Base-by-base conservation (phyloP, 164 flowering plant genomes). In the Vitis labrusca region DNA sequence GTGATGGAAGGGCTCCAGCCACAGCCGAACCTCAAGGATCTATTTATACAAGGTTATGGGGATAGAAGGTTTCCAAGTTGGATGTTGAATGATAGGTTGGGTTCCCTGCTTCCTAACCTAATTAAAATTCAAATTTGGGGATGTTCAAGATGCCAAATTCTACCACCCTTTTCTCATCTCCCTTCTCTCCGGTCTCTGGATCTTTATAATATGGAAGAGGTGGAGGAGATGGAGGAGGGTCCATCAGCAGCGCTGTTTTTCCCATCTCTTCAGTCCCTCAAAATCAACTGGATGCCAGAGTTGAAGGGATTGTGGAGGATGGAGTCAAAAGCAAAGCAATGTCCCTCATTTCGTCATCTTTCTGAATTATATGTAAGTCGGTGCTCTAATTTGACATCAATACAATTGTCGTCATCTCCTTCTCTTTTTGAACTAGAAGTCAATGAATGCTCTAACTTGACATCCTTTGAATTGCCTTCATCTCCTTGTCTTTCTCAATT, bases 301-400 rank as follows among this genome's bases (percentile, higher is more conserved):
- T 29, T 61, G 64, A 37, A 37, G 64, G 64, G 64, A 61, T 37
- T 13, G 50, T 13, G n/a, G 64, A 32, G 50, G n/a, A 6, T 14
- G 17, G 6, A 6, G 44, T 32, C 44, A 10, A 1, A 9, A 61
- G 11, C 17, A 32, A 6, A 32, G 44, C 44, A 32, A 32, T 3
- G 44, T 32, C 6, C 44, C 6, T 32, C 44, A 32, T 32, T 32
- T 32, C 44, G 6, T 32, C 44, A 32, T 32, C 44, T 32, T 32
- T 32, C 44, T 32, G 44, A 32, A 32, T 32, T 32, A 32, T 3
- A 32, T 3, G 0, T 32, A 0, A 6, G 6, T 3, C 6, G 6
- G 6, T 32, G 44, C 44, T 6, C 44, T 32, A 6, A 32, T 3
- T 32, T 32, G 44, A 32, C 44, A 32, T 32, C 44, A 19, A 19